Conservation (phyloP, 305 asterid genomes). For the Fraxinus velutina region DNA sequence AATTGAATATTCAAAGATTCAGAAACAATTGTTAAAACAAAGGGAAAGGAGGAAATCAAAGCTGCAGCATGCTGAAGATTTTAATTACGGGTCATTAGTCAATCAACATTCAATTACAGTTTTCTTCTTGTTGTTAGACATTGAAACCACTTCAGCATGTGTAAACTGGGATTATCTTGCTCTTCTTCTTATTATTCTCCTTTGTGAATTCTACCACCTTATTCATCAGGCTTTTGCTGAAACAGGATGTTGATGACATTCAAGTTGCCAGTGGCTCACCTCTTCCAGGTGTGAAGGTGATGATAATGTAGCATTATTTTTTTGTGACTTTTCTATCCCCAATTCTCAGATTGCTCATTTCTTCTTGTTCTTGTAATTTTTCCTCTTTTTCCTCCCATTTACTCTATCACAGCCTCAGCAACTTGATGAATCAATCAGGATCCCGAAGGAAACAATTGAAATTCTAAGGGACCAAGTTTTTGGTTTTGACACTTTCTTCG, state of each 20-base stretch:
- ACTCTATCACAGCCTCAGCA: conserved; percentile 51
- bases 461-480: conserved; percentile 83
- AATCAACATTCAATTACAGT: background rate
- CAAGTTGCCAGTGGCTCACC: conserved; percentile 88
- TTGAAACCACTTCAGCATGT: conserved; percentile 17
- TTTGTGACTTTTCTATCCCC: conserved; percentile 7
- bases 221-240: conserved; percentile 29
- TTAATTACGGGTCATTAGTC: conserved; percentile 2
- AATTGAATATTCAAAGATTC: background rate
- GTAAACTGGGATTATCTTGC: background rate
- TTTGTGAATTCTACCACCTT: conserved; percentile 18
- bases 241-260: conserved; percentile 47
- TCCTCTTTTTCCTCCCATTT: conserved; percentile 25
- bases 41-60: conserved; percentile 13
- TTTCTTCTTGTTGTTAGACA: background rate
- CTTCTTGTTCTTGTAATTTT: conserved; percentile 10
- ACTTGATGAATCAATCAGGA: conserved; percentile 70
- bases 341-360: conserved; percentile 15
- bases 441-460: conserved; percentile 82
- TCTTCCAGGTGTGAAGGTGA: conserved; percentile 97
- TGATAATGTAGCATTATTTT: conserved; percentile 28
- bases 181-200: conserved; percentile 8
- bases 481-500: conserved; percentile 92
- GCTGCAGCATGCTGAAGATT: conserved; percentile 16
- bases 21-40: background rate